phyloP scores from a whole-genome alignment of 1,284 basidiomycete genomes.

The Ustilago cynodontis region DNA sequence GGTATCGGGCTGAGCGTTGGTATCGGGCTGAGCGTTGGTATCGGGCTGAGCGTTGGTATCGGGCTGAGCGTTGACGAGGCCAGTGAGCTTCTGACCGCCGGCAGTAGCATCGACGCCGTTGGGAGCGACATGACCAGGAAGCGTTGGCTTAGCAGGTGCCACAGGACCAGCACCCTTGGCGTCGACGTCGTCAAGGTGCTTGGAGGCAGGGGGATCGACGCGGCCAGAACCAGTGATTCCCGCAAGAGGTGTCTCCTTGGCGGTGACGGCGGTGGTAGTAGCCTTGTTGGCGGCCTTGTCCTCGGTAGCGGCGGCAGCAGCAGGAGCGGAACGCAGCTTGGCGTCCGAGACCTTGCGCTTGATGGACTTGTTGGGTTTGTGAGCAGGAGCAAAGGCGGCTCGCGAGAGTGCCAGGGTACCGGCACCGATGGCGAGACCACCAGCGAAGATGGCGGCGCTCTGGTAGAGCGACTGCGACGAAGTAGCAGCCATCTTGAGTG shows the following conservation, averaged over 20 bases:
- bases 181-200: constrained; percentile 58
- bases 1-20: too few relatives aligned
- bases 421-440: constrained; percentile 65
- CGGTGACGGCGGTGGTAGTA: constrained; percentile 30
- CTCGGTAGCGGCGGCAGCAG: constrained; percentile 5
- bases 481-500: constrained; percentile 46
- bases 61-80: constrained; percentile 53
- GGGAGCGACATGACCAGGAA: constrained; percentile 42
- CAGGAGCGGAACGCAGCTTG: constrained; percentile 29
- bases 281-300: constrained; percentile 7
- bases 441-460: constrained; percentile 64
- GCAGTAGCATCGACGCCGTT: constrained; percentile 48
- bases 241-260: constrained; percentile 28
- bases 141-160: constrained; percentile 35
- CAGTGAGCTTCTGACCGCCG: constrained; percentile 51
- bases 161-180: constrained; percentile 45
- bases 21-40: constrained; percentile 49
- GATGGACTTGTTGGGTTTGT: constrained; percentile 58
- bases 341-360: constrained; percentile 58
- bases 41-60: constrained; percentile 43
- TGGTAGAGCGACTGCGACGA: constrained; percentile 55
- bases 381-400: constrained; percentile 57
- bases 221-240: constrained; percentile 33
- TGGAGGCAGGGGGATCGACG: constrained; percentile 44
- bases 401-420: constrained; percentile 62